Evolutionary conservation across 108 stramenopile species (phyloP).

Genomic region (Phaeodactylum tricornutum): DNA sequence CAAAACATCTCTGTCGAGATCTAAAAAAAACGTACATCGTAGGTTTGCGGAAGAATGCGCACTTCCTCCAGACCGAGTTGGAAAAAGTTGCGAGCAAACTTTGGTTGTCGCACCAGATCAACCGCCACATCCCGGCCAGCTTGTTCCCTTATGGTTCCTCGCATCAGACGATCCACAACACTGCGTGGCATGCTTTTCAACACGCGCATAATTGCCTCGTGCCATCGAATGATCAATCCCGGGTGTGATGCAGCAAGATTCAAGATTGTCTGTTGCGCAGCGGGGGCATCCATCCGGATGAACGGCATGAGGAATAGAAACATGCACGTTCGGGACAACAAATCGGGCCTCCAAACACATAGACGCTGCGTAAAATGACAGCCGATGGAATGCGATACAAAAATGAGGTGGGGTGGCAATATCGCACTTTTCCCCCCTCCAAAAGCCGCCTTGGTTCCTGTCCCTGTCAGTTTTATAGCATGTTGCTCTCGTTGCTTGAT

Average conservation of each 20-base stretch:
- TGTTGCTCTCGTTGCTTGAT: background rate
- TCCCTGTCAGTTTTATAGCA: background rate
- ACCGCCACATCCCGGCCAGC: constrained; percentile 37
- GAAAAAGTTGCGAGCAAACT: constrained; percentile 54
- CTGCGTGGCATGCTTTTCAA: constrained; percentile 12
- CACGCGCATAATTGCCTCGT: constrained; percentile 9
- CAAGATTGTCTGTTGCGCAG: constrained; percentile 18
- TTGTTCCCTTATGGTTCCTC: constrained; percentile 25
- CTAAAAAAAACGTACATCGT: constrained; percentile 33
- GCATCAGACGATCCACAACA: constrained; percentile 22
- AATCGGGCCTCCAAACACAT: constrained; percentile 36
- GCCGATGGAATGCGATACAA: constrained; percentile 74
- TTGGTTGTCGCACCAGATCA: constrained; percentile 25
- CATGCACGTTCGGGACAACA: constrained; percentile 32
- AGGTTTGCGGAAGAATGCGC: constrained; percentile 46
- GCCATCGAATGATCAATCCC: constrained; percentile 20
- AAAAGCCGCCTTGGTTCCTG: background rate
- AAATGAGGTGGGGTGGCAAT: constrained; percentile 38
- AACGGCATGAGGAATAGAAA: constrained; percentile 72
- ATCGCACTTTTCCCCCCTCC: background rate
- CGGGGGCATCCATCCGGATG: constrained; percentile 42
- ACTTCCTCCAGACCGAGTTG: constrained; percentile 65
- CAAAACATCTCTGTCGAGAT: background rate
- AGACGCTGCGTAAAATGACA: constrained; percentile 58
- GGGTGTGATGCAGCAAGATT: constrained; percentile 25